Base-by-base conservation (phyloP, 2,329 filamentous ascomycete species). In the Ophiocordyceps sinensis region DNA sequence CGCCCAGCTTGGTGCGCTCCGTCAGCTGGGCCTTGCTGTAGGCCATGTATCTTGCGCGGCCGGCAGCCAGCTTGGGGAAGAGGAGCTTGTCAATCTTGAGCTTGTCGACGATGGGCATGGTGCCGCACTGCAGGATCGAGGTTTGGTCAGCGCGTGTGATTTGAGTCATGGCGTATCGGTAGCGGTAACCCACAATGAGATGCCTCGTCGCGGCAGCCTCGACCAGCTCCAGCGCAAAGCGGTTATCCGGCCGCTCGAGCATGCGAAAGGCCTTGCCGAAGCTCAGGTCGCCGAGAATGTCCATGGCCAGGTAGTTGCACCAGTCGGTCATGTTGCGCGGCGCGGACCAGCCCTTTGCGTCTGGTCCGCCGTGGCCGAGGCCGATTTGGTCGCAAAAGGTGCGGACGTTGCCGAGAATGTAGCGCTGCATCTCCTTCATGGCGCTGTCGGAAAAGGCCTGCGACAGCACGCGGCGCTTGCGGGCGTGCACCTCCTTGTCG, bases 391-490 rank as follows among this genome's bases (percentile, higher is more conserved):
- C 66, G 51, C 77, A 82, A 47, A 85, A 80, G 17, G 73, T 73
- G n/a, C 78, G 67, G 37, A 83, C 68, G 51, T 83, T 80, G 47
- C 68, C 63, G 10, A 82, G 60, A 46, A 84, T 76, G 47, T 80
- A 78, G 44, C 71, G 66, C 59, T 84, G 78, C 69, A 82, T 79
- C 51, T 75, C 71, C 61, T 75, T 78, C 51, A 82, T 67, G 41
- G 79, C 78, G 34, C 66, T 62, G 43, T 82, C 77, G 1, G 75
- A 76, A 56, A 86, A 85, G 28, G 77, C 81, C 49, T 83, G 78
- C n/a, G 76, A 77, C 30, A 86, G 64, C 26, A 84, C 79, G 23
- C 79, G 70, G 32, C 81, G 67, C 66, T 85, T 85, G 41, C 80
- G 75, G 28, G 79, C 79, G 55, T 86, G 82, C 35, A 75, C 62